phyloP scores from a whole-genome alignment of 345 rosid species.

The Tarenaya hassleriana region DNA sequence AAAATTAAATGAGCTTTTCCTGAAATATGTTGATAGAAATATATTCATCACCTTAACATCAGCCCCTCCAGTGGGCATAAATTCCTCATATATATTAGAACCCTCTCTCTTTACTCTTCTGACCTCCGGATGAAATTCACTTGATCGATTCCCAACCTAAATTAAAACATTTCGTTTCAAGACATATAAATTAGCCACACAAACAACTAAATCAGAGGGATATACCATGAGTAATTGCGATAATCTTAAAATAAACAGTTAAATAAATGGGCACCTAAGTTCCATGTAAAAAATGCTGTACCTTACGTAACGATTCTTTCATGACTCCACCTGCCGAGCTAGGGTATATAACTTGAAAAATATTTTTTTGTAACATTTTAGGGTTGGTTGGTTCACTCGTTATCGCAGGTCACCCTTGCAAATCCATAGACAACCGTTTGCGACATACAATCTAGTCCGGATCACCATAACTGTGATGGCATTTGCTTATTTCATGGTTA shows the following conservation, averaged over 20 bases:
- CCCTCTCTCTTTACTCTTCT: slow-evolving; percentile 99
- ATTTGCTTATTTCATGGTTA: no score
- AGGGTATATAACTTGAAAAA: no score
- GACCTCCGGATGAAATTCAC: slow-evolving; percentile 97
- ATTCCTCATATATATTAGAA: slow-evolving; percentile 96
- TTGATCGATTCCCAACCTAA: slow-evolving; percentile 93
- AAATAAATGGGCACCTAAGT: not conserved
- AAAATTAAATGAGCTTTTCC: not conserved
- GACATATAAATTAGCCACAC: not conserved
- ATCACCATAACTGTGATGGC: no score
- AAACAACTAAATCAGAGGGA: slow-evolving; percentile 4
- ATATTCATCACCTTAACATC: slow-evolving; percentile 78
- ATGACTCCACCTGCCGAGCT: slow-evolving; percentile 99
- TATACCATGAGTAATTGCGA: slow-evolving; percentile 6
- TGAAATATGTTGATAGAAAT: slow-evolving; percentile 6
- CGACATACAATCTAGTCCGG: no score
- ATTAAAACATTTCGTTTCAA: slow-evolving; percentile 17
- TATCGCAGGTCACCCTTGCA: no score
- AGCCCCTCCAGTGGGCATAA: slow-evolving; percentile 99
- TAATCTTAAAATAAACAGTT: not conserved
- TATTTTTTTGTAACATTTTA: no score
- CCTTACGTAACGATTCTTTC: slow-evolving; percentile 99
- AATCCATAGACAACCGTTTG: no score
- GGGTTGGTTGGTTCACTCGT: no score
- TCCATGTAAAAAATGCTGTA: slow-evolving; percentile 23